Evolutionary conservation across 2,329 filamentous ascomycete genomes (phyloP).

Genomic region (Cephalotrichum gorgonifer): DNA sequence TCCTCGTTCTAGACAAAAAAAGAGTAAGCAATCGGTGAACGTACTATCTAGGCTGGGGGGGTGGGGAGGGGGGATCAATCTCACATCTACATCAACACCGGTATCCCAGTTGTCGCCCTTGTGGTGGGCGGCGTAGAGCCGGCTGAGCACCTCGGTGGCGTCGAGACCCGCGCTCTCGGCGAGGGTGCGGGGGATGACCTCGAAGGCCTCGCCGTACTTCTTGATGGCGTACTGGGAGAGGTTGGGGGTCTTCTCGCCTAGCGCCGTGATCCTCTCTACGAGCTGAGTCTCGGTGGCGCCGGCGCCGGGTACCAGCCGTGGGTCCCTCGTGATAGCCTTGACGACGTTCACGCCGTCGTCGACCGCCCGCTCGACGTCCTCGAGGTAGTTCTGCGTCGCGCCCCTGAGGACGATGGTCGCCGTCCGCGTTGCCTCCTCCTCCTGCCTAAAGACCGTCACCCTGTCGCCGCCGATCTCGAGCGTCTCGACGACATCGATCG

Average conservation of each 20-base stretch:
- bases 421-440: slow-evolving; percentile 83
- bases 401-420: slow-evolving; percentile 90
- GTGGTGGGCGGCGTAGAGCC: slow-evolving; percentile 86
- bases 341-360: slow-evolving; percentile 98
- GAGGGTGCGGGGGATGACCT: slow-evolving; percentile 87
- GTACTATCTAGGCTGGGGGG: slow-evolving; percentile 8
- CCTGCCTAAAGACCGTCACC: slow-evolving; percentile 96
- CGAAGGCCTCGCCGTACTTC: slow-evolving; percentile 95
- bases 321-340: slow-evolving; percentile 93
- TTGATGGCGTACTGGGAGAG: slow-evolving; percentile 93
- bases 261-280: slow-evolving; percentile 80
- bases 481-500: slow-evolving; percentile 89
- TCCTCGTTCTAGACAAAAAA: slow-evolving; percentile 52
- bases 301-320: slow-evolving; percentile 83
- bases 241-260: slow-evolving; percentile 86
- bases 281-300: slow-evolving; percentile 93
- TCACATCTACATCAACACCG: slow-evolving; percentile 85
- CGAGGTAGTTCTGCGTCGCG: slow-evolving; percentile 94
- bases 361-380: slow-evolving; percentile 92
- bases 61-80: slow-evolving; percentile 19
- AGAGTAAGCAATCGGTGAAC: not conserved
- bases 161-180: slow-evolving; percentile 94
- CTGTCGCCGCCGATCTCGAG: slow-evolving; percentile 95
- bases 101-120: slow-evolving; percentile 78
- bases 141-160: slow-evolving; percentile 90